Evolutionary conservation across 768 basidiomycete genomes (phyloP).

Genomic region (Collybia sordida): DNA sequence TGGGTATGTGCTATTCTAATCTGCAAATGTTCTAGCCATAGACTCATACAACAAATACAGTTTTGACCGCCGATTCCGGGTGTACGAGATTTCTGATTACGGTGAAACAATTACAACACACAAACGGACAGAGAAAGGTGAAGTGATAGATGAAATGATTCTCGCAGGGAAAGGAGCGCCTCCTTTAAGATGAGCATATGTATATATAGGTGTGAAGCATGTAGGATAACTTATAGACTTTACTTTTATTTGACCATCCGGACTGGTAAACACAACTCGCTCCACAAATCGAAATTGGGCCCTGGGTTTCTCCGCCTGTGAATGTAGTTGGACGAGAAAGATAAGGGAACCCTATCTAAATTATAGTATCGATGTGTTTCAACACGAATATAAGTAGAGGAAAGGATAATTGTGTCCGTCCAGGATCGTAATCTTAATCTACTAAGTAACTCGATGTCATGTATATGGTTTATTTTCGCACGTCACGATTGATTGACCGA

Average conservation of each 20-base stretch:
- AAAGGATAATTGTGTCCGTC: too few relatives aligned
- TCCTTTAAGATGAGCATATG: constrained; percentile 12
- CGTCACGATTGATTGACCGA: constrained; percentile 2
- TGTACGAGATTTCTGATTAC: constrained; percentile 85
- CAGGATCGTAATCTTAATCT: too few relatives aligned
- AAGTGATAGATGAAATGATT: constrained; percentile 62
- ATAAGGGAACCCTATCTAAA: too few relatives aligned
- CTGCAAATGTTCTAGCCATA: constrained; percentile 1
- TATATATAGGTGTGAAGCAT: not conserved
- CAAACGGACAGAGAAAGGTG: constrained; percentile 76
- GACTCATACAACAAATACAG: constrained; percentile 33
- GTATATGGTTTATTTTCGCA: constrained; percentile 6
- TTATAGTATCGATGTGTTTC: too few relatives aligned
- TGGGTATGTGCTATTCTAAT: constrained; percentile 47
- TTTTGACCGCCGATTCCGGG: constrained; percentile 88
- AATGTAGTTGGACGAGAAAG: too few relatives aligned
- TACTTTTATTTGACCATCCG: too few relatives aligned
- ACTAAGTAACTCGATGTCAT: not conserved
- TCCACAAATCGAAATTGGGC: too few relatives aligned
- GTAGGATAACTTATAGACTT: not conserved
- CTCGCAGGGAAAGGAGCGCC: constrained; percentile 55
- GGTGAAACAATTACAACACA: constrained; percentile 91
- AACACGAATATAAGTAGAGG: not conserved
- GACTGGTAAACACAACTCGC: too few relatives aligned
- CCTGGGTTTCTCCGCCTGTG: too few relatives aligned